A percentile compares a stretch with the other conserved stretches of the same genome.
These are phyloP conservation scores for Termitomyces sp. DNA, from an alignment of 768 basidiomycete species.

Conservation along the genomic window DNA sequence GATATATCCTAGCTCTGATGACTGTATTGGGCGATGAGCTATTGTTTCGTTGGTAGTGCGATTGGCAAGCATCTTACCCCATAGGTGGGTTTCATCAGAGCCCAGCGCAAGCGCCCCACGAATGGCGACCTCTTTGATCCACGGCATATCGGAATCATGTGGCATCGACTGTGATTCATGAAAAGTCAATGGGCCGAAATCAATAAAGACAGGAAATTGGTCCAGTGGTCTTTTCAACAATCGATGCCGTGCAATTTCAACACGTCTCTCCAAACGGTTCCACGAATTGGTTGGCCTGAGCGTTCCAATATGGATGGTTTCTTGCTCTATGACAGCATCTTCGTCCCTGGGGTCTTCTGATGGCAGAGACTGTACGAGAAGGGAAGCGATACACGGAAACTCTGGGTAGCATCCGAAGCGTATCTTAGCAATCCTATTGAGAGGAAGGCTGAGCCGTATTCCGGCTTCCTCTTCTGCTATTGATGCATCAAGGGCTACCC, in stretches of 20 bases:
- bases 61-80: constrained; percentile 27
- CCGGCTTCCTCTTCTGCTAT: constrained; percentile 32
- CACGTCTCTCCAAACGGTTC: constrained; percentile 25
- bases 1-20: constrained; percentile 32
- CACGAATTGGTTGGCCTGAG: constrained; percentile 25
- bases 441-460: constrained; percentile 46
- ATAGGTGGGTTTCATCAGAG: constrained; percentile 29
- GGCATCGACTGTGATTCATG: constrained; percentile 20
- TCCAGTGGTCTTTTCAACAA: constrained; percentile 10
- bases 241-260: constrained; percentile 29
- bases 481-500: constrained; percentile 28
- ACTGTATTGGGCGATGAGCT: constrained; percentile 25
- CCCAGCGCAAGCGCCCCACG: constrained; percentile 31
- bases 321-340: constrained; percentile 21
- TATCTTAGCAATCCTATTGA: constrained; percentile 33
- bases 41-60: background rate
- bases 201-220: constrained; percentile 33
- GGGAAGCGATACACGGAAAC: constrained; percentile 25
- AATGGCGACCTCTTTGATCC: constrained; percentile 29
- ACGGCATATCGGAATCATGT: constrained; percentile 11
- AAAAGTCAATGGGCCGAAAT: constrained; percentile 41
- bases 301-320: constrained; percentile 31
- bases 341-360: constrained; percentile 21
- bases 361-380: constrained; percentile 22
- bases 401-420: constrained; percentile 24